Base-by-base conservation (phyloP, 2,329 filamentous ascomycete genomes). In the Claviceps cyperi region DNA sequence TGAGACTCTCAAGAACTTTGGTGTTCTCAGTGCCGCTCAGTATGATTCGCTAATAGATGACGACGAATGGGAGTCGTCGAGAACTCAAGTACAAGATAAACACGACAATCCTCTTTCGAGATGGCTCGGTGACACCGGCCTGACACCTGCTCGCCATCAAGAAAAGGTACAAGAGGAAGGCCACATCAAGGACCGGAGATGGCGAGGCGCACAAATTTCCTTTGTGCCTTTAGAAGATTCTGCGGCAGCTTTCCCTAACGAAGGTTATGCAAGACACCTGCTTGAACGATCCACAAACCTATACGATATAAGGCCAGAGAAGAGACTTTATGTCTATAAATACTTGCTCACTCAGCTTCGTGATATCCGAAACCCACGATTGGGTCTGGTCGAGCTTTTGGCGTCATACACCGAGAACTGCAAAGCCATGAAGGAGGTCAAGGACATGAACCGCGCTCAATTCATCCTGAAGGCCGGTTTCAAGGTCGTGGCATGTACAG, bases 401-500 rank as follows among this genome's bases (percentile, higher is more conserved):
- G 64, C 64, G 32, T 55, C 69, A 5, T 84, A 82, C 56, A 62
- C 71, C 11, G 59, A 66, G 1, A 65, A 70, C 4, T 75, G 76
- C 32, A 66, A 67, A 11, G 68, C 78, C 14, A 64, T 79, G 7
- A 79, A 76, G 47, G 72, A 76, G 19, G 74, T 74, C 15, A 74
- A 70, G 24, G 83, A 76, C 72, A 74, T 81, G 51, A 69, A 71
- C 37, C 77, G 87, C 52, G 65, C 74, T 8, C 57, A 58, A 5
- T 59, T 70, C 5, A 60, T 77, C n/a, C 58, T 57, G 2, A 51
- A 55, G 1, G 59, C 65, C 15, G 46, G 57, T 0, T 63, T 75
- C 15, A 66, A 75, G 21, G 71, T 86, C 22, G 66, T 91, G 3
- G 75, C 76, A 36, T 76, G 77, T 47, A 94, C 88, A 0, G 89